phyloP scores from a whole-genome alignment of 2,329 filamentous ascomycete genomes.

The Fusarium redolens region DNA sequence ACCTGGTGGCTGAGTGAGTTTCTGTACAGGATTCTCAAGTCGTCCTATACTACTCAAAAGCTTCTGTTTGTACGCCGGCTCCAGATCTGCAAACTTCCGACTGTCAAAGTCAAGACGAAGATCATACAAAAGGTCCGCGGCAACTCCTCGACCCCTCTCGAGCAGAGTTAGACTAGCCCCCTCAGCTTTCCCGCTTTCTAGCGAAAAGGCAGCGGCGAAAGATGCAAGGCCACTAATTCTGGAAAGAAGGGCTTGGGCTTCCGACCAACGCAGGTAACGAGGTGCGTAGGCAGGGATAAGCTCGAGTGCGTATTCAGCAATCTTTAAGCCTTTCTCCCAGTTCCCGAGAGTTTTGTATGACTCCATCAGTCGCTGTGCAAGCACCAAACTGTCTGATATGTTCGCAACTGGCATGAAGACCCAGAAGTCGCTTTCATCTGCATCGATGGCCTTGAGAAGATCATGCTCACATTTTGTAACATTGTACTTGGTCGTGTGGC shows the following conservation, averaged over 20 bases:
- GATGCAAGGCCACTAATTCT: not conserved
- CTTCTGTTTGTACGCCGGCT: not conserved
- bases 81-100: not conserved
- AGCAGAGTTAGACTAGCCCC: not conserved
- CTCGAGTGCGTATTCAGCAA: not conserved
- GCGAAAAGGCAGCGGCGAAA: not conserved
- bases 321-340: not conserved
- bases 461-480: not conserved
- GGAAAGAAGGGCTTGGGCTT: not conserved
- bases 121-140: not conserved
- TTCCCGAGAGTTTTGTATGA: rapidly evolving
- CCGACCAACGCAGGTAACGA: rapidly evolving
- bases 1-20: too few relatives aligned
- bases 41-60: not conserved
- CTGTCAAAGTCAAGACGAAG: not conserved
- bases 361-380: not conserved
- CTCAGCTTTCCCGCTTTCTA: rapidly evolving
- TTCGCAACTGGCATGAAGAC: not conserved
- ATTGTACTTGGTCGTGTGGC: not conserved
- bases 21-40: not conserved
- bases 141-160: not conserved
- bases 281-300: not conserved
- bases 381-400: not conserved
- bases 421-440: not conserved
- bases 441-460: not conserved